Evolutionary conservation across 2,329 filamentous ascomycete species (phyloP).

Genomic region (Sphaerulina vaccinii): DNA sequence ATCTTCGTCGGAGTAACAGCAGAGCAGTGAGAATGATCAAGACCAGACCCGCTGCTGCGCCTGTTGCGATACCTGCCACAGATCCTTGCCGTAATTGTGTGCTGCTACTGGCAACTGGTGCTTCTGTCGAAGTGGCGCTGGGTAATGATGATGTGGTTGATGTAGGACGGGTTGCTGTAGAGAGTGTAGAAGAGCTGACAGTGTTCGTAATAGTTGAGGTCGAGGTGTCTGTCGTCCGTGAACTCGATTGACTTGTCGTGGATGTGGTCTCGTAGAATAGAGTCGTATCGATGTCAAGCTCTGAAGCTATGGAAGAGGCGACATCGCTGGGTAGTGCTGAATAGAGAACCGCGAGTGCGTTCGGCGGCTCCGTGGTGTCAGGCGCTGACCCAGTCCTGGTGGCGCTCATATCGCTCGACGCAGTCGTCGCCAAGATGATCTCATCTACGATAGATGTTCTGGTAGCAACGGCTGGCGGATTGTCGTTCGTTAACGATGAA

Average conservation of each 20-base stretch:
- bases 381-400: neutral
- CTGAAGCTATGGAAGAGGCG: constrained; percentile 12
- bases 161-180: constrained; percentile 10
- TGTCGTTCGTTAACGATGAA: constrained; percentile 3
- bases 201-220: constrained; percentile 1
- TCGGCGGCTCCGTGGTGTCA: constrained; percentile 9
- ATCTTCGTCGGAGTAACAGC: constrained; percentile 19
- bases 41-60: constrained; percentile 24
- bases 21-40: constrained; percentile 20
- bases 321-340: constrained; percentile 18
- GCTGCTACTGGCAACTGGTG: constrained; percentile 1
- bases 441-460: neutral
- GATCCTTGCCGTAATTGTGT: constrained; percentile 13
- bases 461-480: constrained; percentile 1
- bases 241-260: neutral
- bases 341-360: constrained; percentile 11
- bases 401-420: neutral
- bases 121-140: constrained; percentile 9
- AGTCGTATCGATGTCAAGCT: constrained; percentile 10
- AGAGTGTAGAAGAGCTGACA: neutral
- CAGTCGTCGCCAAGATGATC: neutral
- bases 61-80: constrained; percentile 26
- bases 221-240: neutral
- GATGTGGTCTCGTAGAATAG: neutral
- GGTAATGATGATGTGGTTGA: constrained; percentile 1